A percentile compares a stretch with the other conserved stretches of the same genome.
Conservation (phyloP, 2,329 filamentous ascomycete genomes). For the Cladobotryum protrusum region DNA sequence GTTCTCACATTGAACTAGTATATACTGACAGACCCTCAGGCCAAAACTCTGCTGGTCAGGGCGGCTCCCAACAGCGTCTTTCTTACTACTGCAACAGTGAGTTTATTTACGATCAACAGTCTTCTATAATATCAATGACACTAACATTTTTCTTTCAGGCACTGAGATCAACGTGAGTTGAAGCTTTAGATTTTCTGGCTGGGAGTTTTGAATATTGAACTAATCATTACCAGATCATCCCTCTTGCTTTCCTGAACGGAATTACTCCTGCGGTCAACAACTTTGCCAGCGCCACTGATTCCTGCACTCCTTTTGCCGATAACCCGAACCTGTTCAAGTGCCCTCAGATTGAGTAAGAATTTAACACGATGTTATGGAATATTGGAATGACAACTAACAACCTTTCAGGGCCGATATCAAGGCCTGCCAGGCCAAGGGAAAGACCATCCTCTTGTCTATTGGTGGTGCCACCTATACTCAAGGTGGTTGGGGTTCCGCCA, state of each 20-base stretch:
- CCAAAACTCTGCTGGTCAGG: constrained; percentile 54
- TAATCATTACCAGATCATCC: constrained; percentile 40
- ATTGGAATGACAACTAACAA: background rate
- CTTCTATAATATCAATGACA: background rate
- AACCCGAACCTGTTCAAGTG: constrained; percentile 51
- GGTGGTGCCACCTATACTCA: constrained; percentile 66
- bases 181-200: no score
- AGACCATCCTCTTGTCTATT: constrained; percentile 67
- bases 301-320: constrained; percentile 54
- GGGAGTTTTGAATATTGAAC: no score
- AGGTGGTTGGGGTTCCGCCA: constrained; percentile 54
- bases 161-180: constrained; percentile 39
- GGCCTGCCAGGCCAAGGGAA: constrained; percentile 56
- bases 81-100: constrained; percentile 54
- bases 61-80: constrained; percentile 48
- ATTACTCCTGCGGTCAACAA: constrained; percentile 53
- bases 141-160: constrained; percentile 26
- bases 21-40: constrained; percentile 20
- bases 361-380: background rate
- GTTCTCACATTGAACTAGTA: no score
- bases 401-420: constrained; percentile 41
- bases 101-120: background rate
- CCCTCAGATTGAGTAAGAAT: constrained; percentile 55
- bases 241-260: constrained; percentile 55
- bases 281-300: constrained; percentile 58